These are phyloP conservation scores for Diaporthe eres DNA, from an alignment of 2,329 filamentous ascomycete genomes.

Conservation along the genomic window DNA sequence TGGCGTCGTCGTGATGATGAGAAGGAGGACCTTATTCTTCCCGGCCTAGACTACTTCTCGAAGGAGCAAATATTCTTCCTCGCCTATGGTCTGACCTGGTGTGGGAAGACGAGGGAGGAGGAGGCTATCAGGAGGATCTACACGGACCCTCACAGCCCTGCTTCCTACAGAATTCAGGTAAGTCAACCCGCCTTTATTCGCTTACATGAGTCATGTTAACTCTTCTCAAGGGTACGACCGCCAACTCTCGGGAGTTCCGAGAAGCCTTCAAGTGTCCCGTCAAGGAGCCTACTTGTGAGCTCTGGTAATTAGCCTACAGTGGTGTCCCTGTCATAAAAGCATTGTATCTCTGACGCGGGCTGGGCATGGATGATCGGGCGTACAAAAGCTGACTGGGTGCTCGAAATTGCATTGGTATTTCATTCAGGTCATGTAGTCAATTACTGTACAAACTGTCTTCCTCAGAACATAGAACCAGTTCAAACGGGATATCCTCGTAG, in stretches of 20 bases:
- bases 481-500: background rate
- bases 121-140: slow-evolving; percentile 70
- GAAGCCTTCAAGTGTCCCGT: slow-evolving; percentile 76
- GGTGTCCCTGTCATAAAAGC: background rate
- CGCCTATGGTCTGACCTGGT: slow-evolving; percentile 76
- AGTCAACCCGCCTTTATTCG: background rate
- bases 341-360: background rate
- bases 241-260: slow-evolving; percentile 77
- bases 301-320: slow-evolving; percentile 67
- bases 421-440: slow-evolving; percentile 20
- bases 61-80: slow-evolving; percentile 81
- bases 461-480: slow-evolving; percentile 5
- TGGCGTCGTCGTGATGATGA: slow-evolving; percentile 72
- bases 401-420: background rate
- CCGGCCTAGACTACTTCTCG: slow-evolving; percentile 72
- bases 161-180: slow-evolving; percentile 71
- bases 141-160: slow-evolving; percentile 76
- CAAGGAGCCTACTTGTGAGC: slow-evolving; percentile 77
- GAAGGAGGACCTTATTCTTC: slow-evolving; percentile 67
- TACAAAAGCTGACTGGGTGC: background rate
- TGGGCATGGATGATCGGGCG: background rate
- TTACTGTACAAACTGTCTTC: slow-evolving; percentile 24
- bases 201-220: background rate
- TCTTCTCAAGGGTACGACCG: slow-evolving; percentile 61
- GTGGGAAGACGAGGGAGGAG: slow-evolving; percentile 73